Evolutionary conservation across 1,284 basidiomycete genomes (phyloP).

Genomic region (Apiotrichum domesticum): DNA sequence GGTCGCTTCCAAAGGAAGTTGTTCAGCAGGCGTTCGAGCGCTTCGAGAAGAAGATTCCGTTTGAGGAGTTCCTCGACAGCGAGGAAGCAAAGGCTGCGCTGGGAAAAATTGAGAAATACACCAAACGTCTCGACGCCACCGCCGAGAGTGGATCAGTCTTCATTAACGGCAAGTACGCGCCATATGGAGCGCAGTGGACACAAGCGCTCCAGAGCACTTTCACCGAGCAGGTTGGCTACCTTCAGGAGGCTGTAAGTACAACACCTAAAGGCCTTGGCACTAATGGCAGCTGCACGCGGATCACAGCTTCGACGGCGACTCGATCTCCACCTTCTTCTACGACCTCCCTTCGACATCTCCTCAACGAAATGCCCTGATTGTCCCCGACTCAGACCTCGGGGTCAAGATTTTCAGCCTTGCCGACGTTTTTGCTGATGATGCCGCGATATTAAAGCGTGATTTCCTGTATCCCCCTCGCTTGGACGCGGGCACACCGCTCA

Average conservation of each 20-base stretch:
- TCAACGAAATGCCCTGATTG: slow-evolving; percentile 56
- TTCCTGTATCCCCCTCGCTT: slow-evolving; percentile 57
- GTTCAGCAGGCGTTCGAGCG: slow-evolving; percentile 25
- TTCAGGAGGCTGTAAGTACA: slow-evolving; percentile 61
- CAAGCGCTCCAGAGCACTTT: slow-evolving; percentile 58
- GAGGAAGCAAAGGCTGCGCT: slow-evolving; percentile 32
- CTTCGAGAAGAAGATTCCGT: slow-evolving; percentile 19
- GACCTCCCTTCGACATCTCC: slow-evolving; percentile 67
- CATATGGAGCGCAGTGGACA: slow-evolving; percentile 57
- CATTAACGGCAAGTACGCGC: slow-evolving; percentile 77
- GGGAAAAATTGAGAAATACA: slow-evolving; percentile 22
- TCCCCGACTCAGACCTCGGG: slow-evolving; percentile 32
- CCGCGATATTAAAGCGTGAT: slow-evolving; percentile 34
- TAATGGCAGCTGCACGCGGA: neutral
- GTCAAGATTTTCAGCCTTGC: slow-evolving; percentile 27
- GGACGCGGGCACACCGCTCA: slow-evolving; percentile 39
- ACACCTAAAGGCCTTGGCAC: neutral
- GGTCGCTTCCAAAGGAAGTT: no score
- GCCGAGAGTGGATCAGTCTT: slow-evolving; percentile 52
- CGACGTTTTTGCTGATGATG: slow-evolving; percentile 28
- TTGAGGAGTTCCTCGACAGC: slow-evolving; percentile 46
- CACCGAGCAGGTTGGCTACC: slow-evolving; percentile 57
- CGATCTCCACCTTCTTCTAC: slow-evolving; percentile 75
- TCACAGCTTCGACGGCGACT: slow-evolving; percentile 42
- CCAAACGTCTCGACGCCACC: slow-evolving; percentile 29